A percentile compares a stretch with the other conserved stretches of the same genome.
Conservation (phyloP, 306 rosid genomes). For the Ormosia emarginata region DNA sequence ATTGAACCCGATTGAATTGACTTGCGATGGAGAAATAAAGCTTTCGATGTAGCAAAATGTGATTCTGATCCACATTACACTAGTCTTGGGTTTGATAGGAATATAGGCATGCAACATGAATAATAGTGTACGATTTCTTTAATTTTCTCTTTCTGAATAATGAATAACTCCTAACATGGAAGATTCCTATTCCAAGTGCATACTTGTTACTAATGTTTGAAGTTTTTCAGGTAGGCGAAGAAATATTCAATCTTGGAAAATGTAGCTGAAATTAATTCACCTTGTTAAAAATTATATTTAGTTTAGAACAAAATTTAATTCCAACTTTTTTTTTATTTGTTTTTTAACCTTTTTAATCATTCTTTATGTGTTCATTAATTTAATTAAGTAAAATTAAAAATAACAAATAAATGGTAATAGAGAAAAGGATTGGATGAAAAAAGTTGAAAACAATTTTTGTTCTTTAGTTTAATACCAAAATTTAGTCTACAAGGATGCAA, state of each 20-base stretch:
- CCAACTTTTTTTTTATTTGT: too few species aligned
- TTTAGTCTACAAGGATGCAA: neutral
- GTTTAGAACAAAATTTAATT: too few species aligned
- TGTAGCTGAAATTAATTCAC: neutral
- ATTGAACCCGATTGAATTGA: constrained; percentile 13
- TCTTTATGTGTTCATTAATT: too few species aligned
- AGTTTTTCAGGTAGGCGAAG: neutral
- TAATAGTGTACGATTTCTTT: neutral
- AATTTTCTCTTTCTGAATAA: neutral
- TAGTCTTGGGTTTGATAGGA: neutral
- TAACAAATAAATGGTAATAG: too few species aligned
- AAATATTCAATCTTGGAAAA: neutral
- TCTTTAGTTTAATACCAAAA: neutral
- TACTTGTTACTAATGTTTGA: neutral
- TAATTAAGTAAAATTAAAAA: too few species aligned
- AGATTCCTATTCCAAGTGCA: constrained; percentile 4
- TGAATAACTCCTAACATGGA: neutral
- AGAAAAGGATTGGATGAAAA: too few species aligned
- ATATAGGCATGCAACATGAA: neutral
- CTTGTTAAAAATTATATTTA: neutral
- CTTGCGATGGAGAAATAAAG: neutral
- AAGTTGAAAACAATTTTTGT: too few species aligned
- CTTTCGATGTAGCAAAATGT: neutral
- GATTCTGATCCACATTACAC: neutral
- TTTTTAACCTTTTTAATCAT: too few species aligned